Percentiles rank a stretch among this genome's conserved stretches.
These are phyloP conservation scores for Amaranthus hypochondriacus DNA, from an alignment of 148 eudicot genomes.

Conservation along the genomic window DNA sequence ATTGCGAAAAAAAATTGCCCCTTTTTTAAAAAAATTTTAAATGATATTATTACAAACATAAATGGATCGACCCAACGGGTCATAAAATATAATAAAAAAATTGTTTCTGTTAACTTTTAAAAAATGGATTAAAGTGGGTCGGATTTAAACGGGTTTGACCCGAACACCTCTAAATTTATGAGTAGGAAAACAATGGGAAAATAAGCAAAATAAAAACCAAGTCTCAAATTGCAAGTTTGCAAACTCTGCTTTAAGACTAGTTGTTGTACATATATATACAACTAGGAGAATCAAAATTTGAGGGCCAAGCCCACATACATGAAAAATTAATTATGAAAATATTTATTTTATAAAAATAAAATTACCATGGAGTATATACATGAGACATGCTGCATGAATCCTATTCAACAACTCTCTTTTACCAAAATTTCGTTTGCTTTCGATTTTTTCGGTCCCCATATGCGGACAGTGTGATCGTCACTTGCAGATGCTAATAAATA, in stretches of 20 bases:
- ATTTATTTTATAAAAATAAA: not conserved
- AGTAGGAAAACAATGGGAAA: not conserved
- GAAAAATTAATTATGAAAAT: not conserved
- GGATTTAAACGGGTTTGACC: no score
- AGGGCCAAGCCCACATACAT: constrained; percentile 8
- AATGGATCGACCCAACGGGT: no score
- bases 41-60: no score
- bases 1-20: no score
- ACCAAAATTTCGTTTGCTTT: constrained; percentile 14
- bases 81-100: no score
- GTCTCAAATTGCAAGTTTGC: constrained; percentile 1
- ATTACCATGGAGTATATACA: constrained; percentile 18
- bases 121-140: no score
- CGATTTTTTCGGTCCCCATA: constrained; percentile 63
- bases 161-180: no score
- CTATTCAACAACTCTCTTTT: constrained; percentile 3
- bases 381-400: constrained; percentile 5
- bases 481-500: constrained; percentile 91
- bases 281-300: constrained; percentile 22
- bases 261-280: constrained; percentile 11
- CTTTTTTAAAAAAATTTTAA: no score
- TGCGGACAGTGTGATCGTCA: constrained; percentile 88
- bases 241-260: not conserved
- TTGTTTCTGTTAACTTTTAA: no score
- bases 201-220: not conserved